Evolutionary conservation across 257 asterid species (phyloP).

Genomic region (Nicotiana attenuata): DNA sequence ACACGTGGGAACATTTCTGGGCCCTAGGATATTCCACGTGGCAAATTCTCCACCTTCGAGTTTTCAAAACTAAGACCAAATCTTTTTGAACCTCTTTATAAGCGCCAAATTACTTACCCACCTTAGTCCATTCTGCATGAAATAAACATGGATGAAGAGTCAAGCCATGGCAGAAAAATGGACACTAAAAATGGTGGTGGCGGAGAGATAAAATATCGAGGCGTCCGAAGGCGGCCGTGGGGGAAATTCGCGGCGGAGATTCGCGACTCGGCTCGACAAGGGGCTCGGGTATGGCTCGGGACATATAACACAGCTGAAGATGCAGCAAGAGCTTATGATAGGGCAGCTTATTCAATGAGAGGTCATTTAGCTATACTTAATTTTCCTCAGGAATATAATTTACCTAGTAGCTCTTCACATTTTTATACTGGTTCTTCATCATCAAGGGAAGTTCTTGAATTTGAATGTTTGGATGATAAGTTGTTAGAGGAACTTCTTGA

Average conservation of each 20-base stretch:
- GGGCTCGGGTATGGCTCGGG: constrained; percentile 81
- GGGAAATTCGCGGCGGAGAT: constrained; percentile 88
- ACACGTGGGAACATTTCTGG: constrained; percentile 31
- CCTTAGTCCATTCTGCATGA: constrained; percentile 5
- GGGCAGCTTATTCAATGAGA: constrained; percentile 66
- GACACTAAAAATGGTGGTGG: background rate
- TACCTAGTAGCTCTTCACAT: constrained; percentile 64
- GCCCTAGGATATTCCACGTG: constrained; percentile 35
- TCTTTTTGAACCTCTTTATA: constrained; percentile 18
- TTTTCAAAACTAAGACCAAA: constrained; percentile 3
- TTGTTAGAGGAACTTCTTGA: constrained; percentile 70
- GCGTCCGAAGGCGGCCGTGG: constrained; percentile 80
- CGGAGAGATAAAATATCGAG: constrained; percentile 55
- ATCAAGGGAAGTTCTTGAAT: constrained; percentile 44
- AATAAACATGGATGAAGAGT: constrained; percentile 8
- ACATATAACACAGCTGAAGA: constrained; percentile 61
- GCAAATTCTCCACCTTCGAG: background rate
- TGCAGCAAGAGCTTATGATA: constrained; percentile 76
- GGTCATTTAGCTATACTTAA: constrained; percentile 78
- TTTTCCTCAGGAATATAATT: constrained; percentile 58
- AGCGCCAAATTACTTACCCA: constrained; percentile 33
- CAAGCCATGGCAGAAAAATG: constrained; percentile 20
- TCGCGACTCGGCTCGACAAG: constrained; percentile 52
- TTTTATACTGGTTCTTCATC: constrained; percentile 28
- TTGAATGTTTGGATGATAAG: constrained; percentile 56